Conservation (phyloP, 164 flowering plant species). For the Hamamelis virginiana region DNA sequence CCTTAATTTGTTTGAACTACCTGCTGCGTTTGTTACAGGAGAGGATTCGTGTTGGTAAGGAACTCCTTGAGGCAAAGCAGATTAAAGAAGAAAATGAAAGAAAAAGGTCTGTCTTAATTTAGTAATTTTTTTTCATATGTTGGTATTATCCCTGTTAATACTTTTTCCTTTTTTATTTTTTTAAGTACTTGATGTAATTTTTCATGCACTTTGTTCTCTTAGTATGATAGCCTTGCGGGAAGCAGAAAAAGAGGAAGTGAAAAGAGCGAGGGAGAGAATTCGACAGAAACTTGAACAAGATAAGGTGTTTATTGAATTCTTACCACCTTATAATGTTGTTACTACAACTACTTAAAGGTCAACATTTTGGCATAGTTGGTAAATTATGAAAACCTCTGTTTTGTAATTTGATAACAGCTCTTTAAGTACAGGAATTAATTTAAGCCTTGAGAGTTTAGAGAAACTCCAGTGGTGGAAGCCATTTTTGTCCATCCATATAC, state of each 20-base stretch:
- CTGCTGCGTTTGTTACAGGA: slow-evolving; percentile 28
- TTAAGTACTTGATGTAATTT: background rate
- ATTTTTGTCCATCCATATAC: too few species aligned
- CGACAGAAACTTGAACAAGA: slow-evolving; percentile 43
- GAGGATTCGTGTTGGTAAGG: slow-evolving; percentile 44
- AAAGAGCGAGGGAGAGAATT: slow-evolving; percentile 42
- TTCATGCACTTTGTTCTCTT: slow-evolving; percentile 2
- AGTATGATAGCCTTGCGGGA: slow-evolving; percentile 32
- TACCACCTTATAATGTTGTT: background rate
- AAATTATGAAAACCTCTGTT: background rate
- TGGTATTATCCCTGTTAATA: background rate
- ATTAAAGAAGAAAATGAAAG: slow-evolving; percentile 51
- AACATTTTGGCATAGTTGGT: background rate
- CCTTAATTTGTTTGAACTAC: background rate
- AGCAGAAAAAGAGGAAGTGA: slow-evolving; percentile 53
- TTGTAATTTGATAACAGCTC: background rate
- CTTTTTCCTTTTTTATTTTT: background rate
- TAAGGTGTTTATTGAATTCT: slow-evolving; percentile 32
- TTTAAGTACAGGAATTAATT: too few species aligned
- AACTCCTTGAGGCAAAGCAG: slow-evolving; percentile 38
- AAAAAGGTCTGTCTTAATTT: slow-evolving; percentile 34
- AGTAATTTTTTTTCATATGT: background rate
- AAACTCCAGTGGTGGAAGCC: too few species aligned
- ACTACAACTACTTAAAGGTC: background rate
- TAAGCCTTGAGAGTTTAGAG: too few species aligned